Base-by-base conservation (phyloP, 2,329 filamentous ascomycete species). In the Arthroderma uncinatum region DNA sequence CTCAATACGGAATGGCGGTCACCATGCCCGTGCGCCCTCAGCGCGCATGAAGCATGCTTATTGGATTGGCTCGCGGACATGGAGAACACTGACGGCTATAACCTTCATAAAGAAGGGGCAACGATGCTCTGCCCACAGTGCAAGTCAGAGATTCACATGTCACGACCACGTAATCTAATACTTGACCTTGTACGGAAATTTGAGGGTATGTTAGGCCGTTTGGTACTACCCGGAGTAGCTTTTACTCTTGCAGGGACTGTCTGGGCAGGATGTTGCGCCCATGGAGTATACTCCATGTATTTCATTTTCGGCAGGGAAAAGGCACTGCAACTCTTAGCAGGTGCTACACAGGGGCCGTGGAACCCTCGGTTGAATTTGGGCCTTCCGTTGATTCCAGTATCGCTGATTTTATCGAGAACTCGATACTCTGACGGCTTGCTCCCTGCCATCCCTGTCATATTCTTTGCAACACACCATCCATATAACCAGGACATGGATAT, bases 51-150 rank as follows among this genome's bases (percentile, higher is more conserved):
- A 70, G 81, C 83, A 59, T 95, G 91, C 69, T 79, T 97, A 62
- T 78, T 97, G 39, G 86, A 89, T 65, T 98, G 91, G 91, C 86
- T 97, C 16, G 86, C 88, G n/a, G 89, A 95, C 67, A 82, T 89
- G 67, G 90, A 96, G 72, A 76, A 80, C 21, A 80, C 81, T 1
- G 78, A 74, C 37, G 73, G 79, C 16, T 67, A 75, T 60, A 73
- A 75, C 62, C 71, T 74, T 63, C 70, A 68, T 71, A 80, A 67
- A 69, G 77, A 69, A 19, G 68, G 68, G 28, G 82, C 82, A 56
- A 83, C 84, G 60, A 82, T 96, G 61, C 76, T 82, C 56, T 98
- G 93, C 68, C 92, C 92, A 1, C 87, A 95, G 61, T 98, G 93
- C 79, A 93, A 95, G 70, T 80, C 83, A 1, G 80, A 83, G 62